phyloP scores from a whole-genome alignment of 1,284 basidiomycete species.

The Rhizoctonia solani region DNA sequence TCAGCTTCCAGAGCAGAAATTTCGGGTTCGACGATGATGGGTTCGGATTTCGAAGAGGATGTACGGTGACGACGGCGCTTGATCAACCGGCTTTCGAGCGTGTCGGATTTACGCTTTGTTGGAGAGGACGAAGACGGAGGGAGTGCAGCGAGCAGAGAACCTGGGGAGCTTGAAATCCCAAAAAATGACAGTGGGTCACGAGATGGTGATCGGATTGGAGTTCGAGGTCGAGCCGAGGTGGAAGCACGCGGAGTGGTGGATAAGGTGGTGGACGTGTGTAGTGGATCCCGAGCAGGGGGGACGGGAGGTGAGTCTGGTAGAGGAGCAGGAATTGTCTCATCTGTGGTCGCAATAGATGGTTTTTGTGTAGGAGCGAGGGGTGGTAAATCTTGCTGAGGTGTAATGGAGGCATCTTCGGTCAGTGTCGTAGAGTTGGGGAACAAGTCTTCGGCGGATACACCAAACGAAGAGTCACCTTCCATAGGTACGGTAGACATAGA shows the following conservation, averaged over 20 bases:
- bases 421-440: too few relatives aligned
- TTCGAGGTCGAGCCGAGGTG: background rate
- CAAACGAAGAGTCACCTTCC: too few relatives aligned
- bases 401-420: too few relatives aligned
- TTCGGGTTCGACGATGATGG: background rate
- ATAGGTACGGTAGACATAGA: too few relatives aligned
- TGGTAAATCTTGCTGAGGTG: too few relatives aligned
- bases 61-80: constrained; percentile 4
- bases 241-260: background rate
- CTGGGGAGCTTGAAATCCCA: background rate
- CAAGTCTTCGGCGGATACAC: too few relatives aligned
- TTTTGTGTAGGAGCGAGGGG: too few relatives aligned
- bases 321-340: too few relatives aligned
- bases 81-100: constrained; percentile 15
- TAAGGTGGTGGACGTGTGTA: too few relatives aligned
- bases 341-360: too few relatives aligned
- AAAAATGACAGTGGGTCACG: background rate
- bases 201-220: background rate
- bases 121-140: background rate
- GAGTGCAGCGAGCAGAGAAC: background rate
- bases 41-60: background rate
- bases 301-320: too few relatives aligned
- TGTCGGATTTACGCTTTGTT: constrained; percentile 19
- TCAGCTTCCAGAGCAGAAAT: background rate
- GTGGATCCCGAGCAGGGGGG: too few relatives aligned